A percentile compares a stretch with the other conserved stretches of the same genome.
Conservation (phyloP, 2,329 filamentous ascomycete genomes). For the Nectriaceae sp. region DNA sequence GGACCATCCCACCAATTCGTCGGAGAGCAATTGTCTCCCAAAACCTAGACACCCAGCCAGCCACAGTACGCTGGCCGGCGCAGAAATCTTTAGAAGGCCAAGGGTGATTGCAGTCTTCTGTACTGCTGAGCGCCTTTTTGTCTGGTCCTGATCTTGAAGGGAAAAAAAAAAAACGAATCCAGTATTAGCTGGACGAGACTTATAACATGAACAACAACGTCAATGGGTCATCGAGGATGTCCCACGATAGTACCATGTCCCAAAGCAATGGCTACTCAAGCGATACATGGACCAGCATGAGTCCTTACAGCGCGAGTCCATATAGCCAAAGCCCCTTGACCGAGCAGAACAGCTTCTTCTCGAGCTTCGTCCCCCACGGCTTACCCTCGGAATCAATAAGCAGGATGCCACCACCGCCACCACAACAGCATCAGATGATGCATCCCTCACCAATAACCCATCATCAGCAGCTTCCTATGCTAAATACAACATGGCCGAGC, state of each 20-base stretch:
- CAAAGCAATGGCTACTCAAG: slow-evolving; percentile 36
- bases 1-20: slow-evolving; percentile 21
- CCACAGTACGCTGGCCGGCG: slow-evolving; percentile 9
- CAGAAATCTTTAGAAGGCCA: slow-evolving; percentile 4
- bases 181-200: slow-evolving; percentile 20
- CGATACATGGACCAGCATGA: slow-evolving; percentile 59
- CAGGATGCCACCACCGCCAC: slow-evolving; percentile 59
- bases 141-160: slow-evolving; percentile 2
- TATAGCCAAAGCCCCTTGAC: slow-evolving; percentile 56
- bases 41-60: slow-evolving; percentile 7
- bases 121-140: too few relatives aligned
- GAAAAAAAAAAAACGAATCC: neutral
- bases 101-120: too few relatives aligned
- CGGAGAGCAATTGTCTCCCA: slow-evolving; percentile 4
- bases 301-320: slow-evolving; percentile 64
- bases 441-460: slow-evolving; percentile 49
- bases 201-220: slow-evolving; percentile 37
- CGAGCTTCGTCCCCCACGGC: slow-evolving; percentile 56
- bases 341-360: slow-evolving; percentile 63
- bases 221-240: slow-evolving; percentile 34
- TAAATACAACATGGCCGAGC: slow-evolving; percentile 79
- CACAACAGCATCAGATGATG: slow-evolving; percentile 34
- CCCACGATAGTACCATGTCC: slow-evolving; percentile 33
- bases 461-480: slow-evolving; percentile 64
- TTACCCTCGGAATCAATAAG: slow-evolving; percentile 52